phyloP scores from a whole-genome alignment of 2,329 filamentous ascomycete species.

The Zymoseptoria ardabiliae region DNA sequence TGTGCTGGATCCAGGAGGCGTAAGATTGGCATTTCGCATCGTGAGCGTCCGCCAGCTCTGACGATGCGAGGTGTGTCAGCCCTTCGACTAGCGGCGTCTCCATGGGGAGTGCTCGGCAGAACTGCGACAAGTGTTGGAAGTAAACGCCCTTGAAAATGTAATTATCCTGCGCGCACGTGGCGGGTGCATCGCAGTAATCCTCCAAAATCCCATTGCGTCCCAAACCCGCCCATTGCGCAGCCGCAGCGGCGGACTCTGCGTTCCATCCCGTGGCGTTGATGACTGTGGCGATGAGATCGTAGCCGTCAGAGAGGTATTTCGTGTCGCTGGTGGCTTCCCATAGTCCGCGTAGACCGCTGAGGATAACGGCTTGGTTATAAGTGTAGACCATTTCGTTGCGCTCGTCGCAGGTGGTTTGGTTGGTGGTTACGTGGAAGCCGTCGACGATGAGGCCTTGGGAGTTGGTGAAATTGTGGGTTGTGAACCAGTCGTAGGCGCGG shows the following conservation, averaged over 20 bases:
- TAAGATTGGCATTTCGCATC: slow-evolving; percentile 58
- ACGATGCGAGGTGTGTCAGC: slow-evolving; percentile 36
- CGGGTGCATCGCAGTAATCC: slow-evolving; percentile 71
- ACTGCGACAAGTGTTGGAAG: slow-evolving; percentile 78
- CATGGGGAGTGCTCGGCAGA: slow-evolving; percentile 60
- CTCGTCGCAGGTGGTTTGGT: slow-evolving; percentile 52
- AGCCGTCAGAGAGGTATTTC: slow-evolving; percentile 70
- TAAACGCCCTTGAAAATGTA: slow-evolving; percentile 96
- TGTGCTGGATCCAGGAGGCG: slow-evolving; percentile 67
- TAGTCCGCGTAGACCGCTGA: slow-evolving; percentile 74
- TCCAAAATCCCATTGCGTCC: slow-evolving; percentile 76
- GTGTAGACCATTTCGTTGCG: slow-evolving; percentile 88
- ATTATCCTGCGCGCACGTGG: slow-evolving; percentile 70
- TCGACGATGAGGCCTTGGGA: slow-evolving; percentile 65
- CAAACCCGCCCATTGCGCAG: slow-evolving; percentile 59
- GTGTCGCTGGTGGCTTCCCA: slow-evolving; percentile 69
- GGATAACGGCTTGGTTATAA: slow-evolving; percentile 89
- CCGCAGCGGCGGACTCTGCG: slow-evolving; percentile 5
- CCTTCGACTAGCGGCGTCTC: slow-evolving; percentile 35
- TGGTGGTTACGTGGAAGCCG: slow-evolving; percentile 76
- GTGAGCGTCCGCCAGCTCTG: slow-evolving; percentile 41
- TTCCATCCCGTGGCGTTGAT: slow-evolving; percentile 73
- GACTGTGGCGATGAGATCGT: slow-evolving; percentile 63
- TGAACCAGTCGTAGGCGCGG: slow-evolving; percentile 74
- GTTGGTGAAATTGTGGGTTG: slow-evolving; percentile 73